phyloP scores from a whole-genome alignment of 306 rosid genomes.

The Geum urbanum region DNA sequence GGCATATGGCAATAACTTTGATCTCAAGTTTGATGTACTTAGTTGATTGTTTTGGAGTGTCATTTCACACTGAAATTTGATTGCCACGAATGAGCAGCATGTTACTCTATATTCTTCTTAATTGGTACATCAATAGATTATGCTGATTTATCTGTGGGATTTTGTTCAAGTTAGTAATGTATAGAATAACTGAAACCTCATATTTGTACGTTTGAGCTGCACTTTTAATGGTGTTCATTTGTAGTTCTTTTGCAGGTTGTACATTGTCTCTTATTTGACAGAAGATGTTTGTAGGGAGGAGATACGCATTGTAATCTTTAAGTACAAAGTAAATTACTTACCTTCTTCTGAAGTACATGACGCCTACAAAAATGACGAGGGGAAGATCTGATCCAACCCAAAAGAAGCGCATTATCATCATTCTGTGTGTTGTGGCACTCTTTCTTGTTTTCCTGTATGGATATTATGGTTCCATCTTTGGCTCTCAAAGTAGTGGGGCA shows the following conservation, averaged over 20 bases:
- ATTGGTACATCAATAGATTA: background rate
- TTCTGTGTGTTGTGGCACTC: conserved; percentile 46
- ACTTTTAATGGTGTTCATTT: conserved; percentile 27
- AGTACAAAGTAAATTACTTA: conserved; percentile 12
- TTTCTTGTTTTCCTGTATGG: conserved; percentile 76
- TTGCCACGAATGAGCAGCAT: background rate
- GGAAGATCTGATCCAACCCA: conserved; percentile 79
- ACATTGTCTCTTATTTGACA: conserved; percentile 11
- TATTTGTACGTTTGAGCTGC: background rate
- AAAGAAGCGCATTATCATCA: conserved; percentile 66
- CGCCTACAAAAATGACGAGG: conserved; percentile 55
- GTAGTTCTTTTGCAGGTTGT: conserved; percentile 36
- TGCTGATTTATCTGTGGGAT: background rate
- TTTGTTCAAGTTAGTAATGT: background rate
- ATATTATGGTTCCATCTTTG: conserved; percentile 80
- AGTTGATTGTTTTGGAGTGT: background rate
- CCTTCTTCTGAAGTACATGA: conserved; percentile 27
- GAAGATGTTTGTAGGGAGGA: conserved; percentile 28
- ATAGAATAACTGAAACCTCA: background rate
- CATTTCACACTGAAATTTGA: background rate
- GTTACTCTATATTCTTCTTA: background rate
- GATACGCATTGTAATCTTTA: conserved; percentile 26
- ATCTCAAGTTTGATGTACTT: background rate
- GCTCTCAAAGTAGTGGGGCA: conserved; percentile 53
- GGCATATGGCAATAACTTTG: background rate